Evolutionary conservation across 371 early-diverging fungal species (phyloP).

Genomic region (Rhizopus delemar): DNA sequence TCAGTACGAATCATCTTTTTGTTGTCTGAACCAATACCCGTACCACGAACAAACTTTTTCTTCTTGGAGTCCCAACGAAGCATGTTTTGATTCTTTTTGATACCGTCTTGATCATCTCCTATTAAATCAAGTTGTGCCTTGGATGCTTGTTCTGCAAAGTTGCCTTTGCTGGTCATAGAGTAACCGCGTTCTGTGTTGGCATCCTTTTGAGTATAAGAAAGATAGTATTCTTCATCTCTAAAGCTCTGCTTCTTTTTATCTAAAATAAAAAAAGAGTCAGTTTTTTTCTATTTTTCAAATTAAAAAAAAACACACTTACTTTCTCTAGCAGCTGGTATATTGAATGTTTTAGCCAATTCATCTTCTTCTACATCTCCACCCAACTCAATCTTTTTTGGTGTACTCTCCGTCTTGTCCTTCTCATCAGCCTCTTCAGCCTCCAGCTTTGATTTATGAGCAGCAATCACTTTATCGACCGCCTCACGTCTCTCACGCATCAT

Average conservation of each 20-base stretch:
- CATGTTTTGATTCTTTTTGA: conserved; percentile 52
- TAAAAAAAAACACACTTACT: conserved; percentile 21
- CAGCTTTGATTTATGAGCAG: conserved; percentile 25
- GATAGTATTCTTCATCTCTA: conserved; percentile 86
- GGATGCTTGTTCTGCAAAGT: conserved; percentile 82
- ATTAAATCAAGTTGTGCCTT: conserved; percentile 78
- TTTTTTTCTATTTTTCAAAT: not conserved
- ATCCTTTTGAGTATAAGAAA: conserved; percentile 85
- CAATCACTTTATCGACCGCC: conserved; percentile 63
- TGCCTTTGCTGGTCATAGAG: conserved; percentile 70
- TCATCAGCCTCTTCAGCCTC: conserved; percentile 13
- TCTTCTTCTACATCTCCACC: conserved; percentile 57
- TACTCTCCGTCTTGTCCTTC: conserved; percentile 22
- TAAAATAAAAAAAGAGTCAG: not conserved
- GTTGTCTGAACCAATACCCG: conserved; percentile 92
- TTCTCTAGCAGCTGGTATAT: conserved; percentile 37
- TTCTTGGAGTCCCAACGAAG: conserved; percentile 94
- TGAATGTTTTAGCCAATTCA: conserved; percentile 53
- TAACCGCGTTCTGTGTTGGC: conserved; percentile 91
- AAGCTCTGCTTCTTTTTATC: conserved; percentile 38
- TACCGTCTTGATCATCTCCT: conserved; percentile 81
- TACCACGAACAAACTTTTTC: conserved; percentile 84
- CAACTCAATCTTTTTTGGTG: conserved; percentile 16
- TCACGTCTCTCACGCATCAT: conserved; percentile 82
- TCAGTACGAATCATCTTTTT: conserved; percentile 93